Percentiles rank a stretch among this genome's conserved stretches.
Conservation (phyloP, 1,284 basidiomycete genomes). For the Bothia castanella region DNA sequence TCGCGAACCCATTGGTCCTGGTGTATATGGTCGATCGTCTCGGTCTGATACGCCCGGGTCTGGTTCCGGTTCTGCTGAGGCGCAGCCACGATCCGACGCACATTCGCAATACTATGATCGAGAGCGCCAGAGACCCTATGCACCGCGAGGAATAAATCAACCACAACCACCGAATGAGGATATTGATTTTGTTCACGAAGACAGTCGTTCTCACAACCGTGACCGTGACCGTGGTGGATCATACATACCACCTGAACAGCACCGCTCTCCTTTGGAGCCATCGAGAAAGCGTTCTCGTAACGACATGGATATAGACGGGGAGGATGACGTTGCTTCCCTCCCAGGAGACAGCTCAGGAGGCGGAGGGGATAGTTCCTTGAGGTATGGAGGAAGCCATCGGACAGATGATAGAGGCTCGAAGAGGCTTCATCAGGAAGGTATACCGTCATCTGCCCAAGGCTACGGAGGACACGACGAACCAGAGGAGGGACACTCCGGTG, state of each 20-base stretch:
- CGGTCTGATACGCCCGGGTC: constrained; percentile 56
- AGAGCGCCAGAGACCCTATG: constrained; percentile 44
- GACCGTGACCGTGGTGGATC: constrained; percentile 33
- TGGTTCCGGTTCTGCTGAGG: constrained; percentile 43
- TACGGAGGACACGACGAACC: constrained; percentile 44
- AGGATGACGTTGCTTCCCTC: constrained; percentile 43
- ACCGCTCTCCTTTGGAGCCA: constrained; percentile 28
- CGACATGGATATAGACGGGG: constrained; percentile 56
- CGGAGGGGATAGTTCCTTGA: constrained; percentile 28
- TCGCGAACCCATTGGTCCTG: constrained; percentile 38
- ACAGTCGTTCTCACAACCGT: constrained; percentile 39
- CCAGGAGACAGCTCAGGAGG: constrained; percentile 35
- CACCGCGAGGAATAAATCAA: constrained; percentile 39
- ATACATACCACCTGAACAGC: constrained; percentile 31
- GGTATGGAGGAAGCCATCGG: constrained; percentile 28
- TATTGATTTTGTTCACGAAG: constrained; percentile 48
- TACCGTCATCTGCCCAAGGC: constrained; percentile 32
- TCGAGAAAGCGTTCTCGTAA: constrained; percentile 55
- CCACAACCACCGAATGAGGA: constrained; percentile 39
- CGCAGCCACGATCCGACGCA: constrained; percentile 43
- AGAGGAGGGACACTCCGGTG: constrained; percentile 37
- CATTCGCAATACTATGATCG: constrained; percentile 45
- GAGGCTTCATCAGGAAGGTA: constrained; percentile 50
- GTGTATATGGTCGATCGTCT: constrained; percentile 38
- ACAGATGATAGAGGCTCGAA: constrained; percentile 52